phyloP scores from a whole-genome alignment of 1,284 basidiomycete genomes.

The Cystobasidiaceae sp. region DNA sequence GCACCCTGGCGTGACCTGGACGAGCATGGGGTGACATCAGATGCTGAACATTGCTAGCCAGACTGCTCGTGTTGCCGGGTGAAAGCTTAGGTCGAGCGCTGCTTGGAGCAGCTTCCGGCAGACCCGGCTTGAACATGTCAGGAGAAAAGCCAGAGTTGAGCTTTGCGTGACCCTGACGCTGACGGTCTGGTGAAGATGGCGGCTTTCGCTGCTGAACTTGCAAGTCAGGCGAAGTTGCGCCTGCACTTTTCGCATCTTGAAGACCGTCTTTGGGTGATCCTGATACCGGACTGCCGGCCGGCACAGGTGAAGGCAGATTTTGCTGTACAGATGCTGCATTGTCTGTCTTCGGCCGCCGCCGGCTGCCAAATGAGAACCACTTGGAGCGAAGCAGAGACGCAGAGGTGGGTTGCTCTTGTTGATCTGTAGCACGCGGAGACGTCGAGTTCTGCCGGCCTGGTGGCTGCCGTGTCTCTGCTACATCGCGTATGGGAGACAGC shows the following conservation, averaged over 20 bases:
- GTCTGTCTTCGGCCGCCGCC: slow-evolving; percentile 14
- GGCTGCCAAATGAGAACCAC: slow-evolving; percentile 28
- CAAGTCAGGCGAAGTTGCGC: no score
- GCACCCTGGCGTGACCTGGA: neutral
- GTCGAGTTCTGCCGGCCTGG: no score
- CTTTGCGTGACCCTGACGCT: neutral
- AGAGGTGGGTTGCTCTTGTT: neutral
- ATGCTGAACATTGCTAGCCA: slow-evolving; percentile 4
- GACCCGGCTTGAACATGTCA: slow-evolving; percentile 13
- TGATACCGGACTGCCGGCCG: slow-evolving; percentile 1
- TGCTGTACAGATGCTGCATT: neutral
- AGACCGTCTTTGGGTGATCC: neutral
- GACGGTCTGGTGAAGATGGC: slow-evolving; percentile 5
- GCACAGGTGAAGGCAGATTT: neutral
- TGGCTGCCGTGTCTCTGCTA: no score
- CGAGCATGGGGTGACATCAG: slow-evolving; percentile 5
- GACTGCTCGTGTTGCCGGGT: neutral
- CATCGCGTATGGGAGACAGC: no score
- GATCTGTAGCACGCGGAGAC: neutral
- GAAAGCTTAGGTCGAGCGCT: neutral
- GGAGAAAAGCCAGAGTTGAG: slow-evolving; percentile 17
- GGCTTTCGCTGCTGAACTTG: neutral
- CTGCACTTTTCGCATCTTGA: neutral
- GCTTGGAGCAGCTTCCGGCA: neutral
- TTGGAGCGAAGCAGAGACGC: neutral